phyloP scores from a whole-genome alignment of 345 rosid species.

The Salix brachista region DNA sequence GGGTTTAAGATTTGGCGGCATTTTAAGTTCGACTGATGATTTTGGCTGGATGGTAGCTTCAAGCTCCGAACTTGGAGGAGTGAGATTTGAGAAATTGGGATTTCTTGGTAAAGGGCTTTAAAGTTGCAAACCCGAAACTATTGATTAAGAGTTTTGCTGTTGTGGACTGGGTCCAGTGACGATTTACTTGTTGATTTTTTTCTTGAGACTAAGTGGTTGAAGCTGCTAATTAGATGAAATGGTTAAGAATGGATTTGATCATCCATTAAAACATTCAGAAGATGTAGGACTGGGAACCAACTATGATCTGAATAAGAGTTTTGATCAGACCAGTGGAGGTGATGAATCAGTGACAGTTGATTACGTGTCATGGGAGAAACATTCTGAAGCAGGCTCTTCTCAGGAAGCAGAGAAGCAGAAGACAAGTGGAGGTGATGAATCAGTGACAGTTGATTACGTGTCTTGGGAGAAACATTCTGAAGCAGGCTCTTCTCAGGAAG shows the following conservation, averaged over 20 bases:
- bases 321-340: conserved; percentile 14
- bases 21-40: conserved; percentile 1
- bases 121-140: conserved; percentile 1
- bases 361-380: conserved; percentile 21
- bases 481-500: conserved; percentile 11
- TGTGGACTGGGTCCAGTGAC: background rate
- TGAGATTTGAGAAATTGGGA: conserved; percentile 1
- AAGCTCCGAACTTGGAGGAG: background rate
- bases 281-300: conserved; percentile 28
- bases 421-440: conserved; percentile 13
- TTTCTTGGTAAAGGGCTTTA: conserved; percentile 2
- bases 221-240: conserved; percentile 26
- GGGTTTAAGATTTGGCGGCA: conserved; percentile 9
- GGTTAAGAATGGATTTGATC: conserved; percentile 51
- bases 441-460: conserved; percentile 14
- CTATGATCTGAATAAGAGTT: conserved; percentile 20
- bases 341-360: conserved; percentile 18
- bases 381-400: conserved; percentile 9
- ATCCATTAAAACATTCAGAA: conserved; percentile 37
- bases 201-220: conserved; percentile 1
- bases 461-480: conserved; percentile 24
- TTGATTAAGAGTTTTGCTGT: conserved; percentile 5
- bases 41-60: background rate
- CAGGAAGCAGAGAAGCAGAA: conserved; percentile 19
- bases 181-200: background rate